Conservation (phyloP, 2,329 filamentous ascomycete genomes). For the Nakataea oryzae region DNA sequence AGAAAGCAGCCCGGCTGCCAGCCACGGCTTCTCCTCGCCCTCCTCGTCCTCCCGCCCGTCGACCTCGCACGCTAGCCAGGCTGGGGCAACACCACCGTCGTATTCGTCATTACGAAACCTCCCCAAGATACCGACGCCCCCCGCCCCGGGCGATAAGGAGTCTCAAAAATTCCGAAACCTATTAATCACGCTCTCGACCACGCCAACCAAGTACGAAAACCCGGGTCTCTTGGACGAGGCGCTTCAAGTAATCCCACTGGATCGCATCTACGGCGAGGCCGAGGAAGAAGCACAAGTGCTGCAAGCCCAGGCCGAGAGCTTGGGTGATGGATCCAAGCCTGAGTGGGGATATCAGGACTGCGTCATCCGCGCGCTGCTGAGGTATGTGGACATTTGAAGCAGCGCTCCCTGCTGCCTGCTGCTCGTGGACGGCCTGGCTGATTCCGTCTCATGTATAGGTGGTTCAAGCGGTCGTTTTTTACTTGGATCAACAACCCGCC, state of each 20-base stretch:
- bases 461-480: conserved; percentile 95
- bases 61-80: conserved; percentile 5
- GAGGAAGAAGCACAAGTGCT: conserved; percentile 88
- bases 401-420: conserved; percentile 6
- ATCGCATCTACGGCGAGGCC: conserved; percentile 85
- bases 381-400: conserved; percentile 38
- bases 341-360: conserved; percentile 98
- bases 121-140: conserved; percentile 58
- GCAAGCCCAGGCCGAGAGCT: conserved; percentile 76
- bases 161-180: conserved; percentile 73
- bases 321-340: conserved; percentile 68
- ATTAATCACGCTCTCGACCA: conserved; percentile 74
- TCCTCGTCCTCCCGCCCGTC: conserved; percentile 13
- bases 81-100: conserved; percentile 28
- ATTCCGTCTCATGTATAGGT: conserved; percentile 37
- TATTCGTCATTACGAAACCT: conserved; percentile 40
- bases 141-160: conserved; percentile 50
- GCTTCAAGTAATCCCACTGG: conserved; percentile 72
- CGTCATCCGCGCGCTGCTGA: conserved; percentile 77
- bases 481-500: conserved; percentile 93
- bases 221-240: conserved; percentile 90
- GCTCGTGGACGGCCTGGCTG: background rate
- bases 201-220: conserved; percentile 92
- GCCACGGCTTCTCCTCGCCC: conserved; percentile 29
- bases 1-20: conserved; percentile 39